Percentiles rank a stretch among this genome's conserved stretches.
These are phyloP conservation scores for Pythium scleroteichum DNA, from an alignment of 352 stramenopile species.

Conservation along the genomic window DNA sequence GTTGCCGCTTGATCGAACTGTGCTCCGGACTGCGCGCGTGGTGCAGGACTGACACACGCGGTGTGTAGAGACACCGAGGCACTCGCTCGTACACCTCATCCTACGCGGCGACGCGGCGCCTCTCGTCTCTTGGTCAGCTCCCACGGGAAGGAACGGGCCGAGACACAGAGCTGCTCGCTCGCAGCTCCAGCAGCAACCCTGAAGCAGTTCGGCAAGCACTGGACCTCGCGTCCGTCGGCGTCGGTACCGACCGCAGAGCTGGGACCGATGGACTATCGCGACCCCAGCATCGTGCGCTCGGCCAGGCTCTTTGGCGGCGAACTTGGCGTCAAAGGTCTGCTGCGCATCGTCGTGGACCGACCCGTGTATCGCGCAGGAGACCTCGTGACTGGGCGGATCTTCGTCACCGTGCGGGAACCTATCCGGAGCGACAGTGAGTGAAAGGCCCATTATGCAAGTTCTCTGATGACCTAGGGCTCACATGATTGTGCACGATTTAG, in stretches of 20 bases:
- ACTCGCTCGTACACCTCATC: conserved; percentile 1
- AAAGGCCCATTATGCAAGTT: too few relatives aligned
- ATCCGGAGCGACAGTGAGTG: conserved; percentile 57
- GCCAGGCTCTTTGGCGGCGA: conserved; percentile 47
- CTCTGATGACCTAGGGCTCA: not conserved
- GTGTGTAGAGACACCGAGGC: conserved; percentile 1
- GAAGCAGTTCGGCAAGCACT: conserved; percentile 18
- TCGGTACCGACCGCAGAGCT: conserved; percentile 28
- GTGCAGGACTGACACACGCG: not conserved
- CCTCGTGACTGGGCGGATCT: conserved; percentile 51
- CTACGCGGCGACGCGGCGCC: not conserved
- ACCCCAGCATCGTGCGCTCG: conserved; percentile 30
- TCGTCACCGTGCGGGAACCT: conserved; percentile 55
- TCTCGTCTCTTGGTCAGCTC: conserved; percentile 1
- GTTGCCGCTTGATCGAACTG: conserved; percentile 14
- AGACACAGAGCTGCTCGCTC: not conserved
- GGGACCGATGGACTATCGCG: conserved; percentile 33
- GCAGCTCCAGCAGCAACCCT: conserved; percentile 18
- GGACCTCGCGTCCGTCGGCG: conserved; percentile 21
- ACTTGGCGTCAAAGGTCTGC: conserved; percentile 64
- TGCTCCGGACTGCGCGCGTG: conserved; percentile 4
- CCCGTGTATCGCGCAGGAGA: conserved; percentile 60
- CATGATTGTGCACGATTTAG: conserved; percentile 23
- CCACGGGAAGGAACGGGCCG: conserved; percentile 17
- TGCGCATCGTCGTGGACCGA: conserved; percentile 61